Evolutionary conservation across 768 basidiomycete genomes (phyloP).

Genomic region (Fomitopsis serialis): DNA sequence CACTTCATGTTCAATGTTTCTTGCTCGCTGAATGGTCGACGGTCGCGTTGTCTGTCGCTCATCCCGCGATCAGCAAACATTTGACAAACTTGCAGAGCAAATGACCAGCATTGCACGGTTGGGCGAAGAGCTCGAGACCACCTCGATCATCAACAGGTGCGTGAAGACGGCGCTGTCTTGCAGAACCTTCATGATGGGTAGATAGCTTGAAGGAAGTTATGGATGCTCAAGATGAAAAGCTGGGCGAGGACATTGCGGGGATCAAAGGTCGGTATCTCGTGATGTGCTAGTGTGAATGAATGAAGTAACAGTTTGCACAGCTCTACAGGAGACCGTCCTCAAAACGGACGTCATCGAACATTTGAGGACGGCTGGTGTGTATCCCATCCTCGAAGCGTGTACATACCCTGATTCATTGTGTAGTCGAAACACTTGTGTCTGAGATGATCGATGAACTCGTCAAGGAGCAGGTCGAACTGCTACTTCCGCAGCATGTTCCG

Average conservation of each 20-base stretch:
- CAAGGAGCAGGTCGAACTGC: conserved; percentile 41
- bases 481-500: conserved; percentile 43
- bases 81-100: conserved; percentile 40
- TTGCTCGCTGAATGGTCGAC: neutral
- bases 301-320: conserved; percentile 22
- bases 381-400: neutral
- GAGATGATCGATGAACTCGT: conserved; percentile 47
- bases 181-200: neutral
- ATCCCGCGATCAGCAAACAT: conserved; percentile 29
- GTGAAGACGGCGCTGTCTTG: conserved; percentile 8
- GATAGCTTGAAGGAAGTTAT: conserved; percentile 40
- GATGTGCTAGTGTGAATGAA: neutral
- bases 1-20: neutral
- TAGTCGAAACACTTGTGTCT: conserved; percentile 47
- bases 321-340: conserved; percentile 41
- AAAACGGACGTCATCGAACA: conserved; percentile 38
- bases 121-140: conserved; percentile 32
- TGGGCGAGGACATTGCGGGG: conserved; percentile 40
- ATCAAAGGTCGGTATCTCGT: conserved; percentile 36
- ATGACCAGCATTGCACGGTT: conserved; percentile 36
- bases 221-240: conserved; percentile 36
- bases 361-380: conserved; percentile 41
- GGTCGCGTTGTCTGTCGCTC: neutral
- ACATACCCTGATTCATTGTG: neutral
- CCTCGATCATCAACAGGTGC: conserved; percentile 38